These are phyloP conservation scores for Moesziomyces sp. DNA, from an alignment of 1,284 basidiomycete genomes.

Conservation along the genomic window DNA sequence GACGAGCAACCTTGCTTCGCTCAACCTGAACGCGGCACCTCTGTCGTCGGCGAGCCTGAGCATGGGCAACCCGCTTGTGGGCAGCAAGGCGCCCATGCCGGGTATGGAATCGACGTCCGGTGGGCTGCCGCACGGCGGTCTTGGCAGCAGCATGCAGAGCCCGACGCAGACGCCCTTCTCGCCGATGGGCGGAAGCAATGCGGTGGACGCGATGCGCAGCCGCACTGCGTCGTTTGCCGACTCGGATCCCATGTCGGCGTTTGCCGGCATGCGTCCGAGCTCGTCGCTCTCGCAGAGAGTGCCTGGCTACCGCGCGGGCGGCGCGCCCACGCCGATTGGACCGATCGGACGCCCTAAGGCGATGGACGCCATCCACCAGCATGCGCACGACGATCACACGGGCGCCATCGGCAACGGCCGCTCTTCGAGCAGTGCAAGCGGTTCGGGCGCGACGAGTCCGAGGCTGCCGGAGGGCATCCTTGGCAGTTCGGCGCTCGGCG, in stretches of 20 bases:
- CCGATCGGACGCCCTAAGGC: conserved; percentile 64
- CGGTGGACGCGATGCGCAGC: conserved; percentile 35
- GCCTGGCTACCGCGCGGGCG: conserved; percentile 36
- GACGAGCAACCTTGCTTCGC: conserved; percentile 48
- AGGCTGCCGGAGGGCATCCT: conserved; percentile 60
- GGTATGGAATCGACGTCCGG: conserved; percentile 21
- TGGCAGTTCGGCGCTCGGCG: conserved; percentile 65
- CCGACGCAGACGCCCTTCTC: conserved; percentile 45
- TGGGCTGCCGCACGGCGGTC: conserved; percentile 16
- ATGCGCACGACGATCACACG: conserved; percentile 36
- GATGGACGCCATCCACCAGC: conserved; percentile 33
- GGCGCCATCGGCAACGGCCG: conserved; percentile 42
- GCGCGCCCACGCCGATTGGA: conserved; percentile 57
- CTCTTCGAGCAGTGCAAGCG: conserved; percentile 42
- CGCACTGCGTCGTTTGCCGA: conserved; percentile 45
- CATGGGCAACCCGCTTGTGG: conserved; percentile 13
- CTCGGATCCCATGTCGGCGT: conserved; percentile 41
- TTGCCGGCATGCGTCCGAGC: conserved; percentile 40
- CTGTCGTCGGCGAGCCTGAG: conserved; percentile 20
- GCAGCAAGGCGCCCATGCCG: conserved; percentile 29
- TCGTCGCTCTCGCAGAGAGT: conserved; percentile 48
- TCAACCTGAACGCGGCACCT: conserved; percentile 45
- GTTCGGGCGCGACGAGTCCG: conserved; percentile 44
- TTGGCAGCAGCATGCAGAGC: conserved; percentile 26
- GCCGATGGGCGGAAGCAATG: conserved; percentile 29